Evolutionary conservation across 2,329 filamentous ascomycete species (phyloP).

Genomic region (Chalaropsis ovoidea): DNA sequence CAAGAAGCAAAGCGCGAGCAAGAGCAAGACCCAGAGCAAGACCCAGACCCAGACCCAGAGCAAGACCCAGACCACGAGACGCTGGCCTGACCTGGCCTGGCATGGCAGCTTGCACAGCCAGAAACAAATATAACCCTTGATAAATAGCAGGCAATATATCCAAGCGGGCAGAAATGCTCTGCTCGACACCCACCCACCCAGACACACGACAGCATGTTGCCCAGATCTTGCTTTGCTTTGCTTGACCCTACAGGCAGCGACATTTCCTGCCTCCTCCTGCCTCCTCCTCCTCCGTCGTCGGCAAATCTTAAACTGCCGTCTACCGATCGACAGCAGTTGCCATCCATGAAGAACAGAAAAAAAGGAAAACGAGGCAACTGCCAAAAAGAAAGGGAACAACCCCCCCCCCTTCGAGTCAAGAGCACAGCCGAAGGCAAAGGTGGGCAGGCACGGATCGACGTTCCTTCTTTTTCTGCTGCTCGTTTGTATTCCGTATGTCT

Average conservation of each 20-base stretch:
- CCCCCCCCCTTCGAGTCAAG: too few relatives aligned
- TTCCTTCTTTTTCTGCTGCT: not conserved
- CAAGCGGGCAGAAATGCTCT: too few relatives aligned
- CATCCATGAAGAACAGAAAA: not conserved
- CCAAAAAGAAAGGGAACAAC: not conserved
- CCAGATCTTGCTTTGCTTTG: too few relatives aligned
- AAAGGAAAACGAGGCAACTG: not conserved
- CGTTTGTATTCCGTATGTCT: not conserved
- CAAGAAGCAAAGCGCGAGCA: not conserved
- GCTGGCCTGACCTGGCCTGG: too few relatives aligned
- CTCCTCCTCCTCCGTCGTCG: not conserved
- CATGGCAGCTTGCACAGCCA: too few relatives aligned
- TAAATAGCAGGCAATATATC: too few relatives aligned
- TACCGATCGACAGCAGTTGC: not conserved
- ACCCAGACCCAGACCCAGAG: not conserved
- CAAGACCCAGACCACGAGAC: not conserved
- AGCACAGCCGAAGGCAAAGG: not conserved
- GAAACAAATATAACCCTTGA: too few relatives aligned
- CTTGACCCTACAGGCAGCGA: not conserved
- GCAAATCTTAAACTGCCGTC: not conserved
- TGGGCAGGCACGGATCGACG: constrained; percentile 2
- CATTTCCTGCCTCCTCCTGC: not conserved
- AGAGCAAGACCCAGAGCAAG: not conserved
- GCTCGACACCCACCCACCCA: too few relatives aligned
- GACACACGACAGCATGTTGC: too few relatives aligned